These are phyloP conservation scores for Apiospora saccharicola DNA, from an alignment of 2,329 filamentous ascomycete species.

Conservation along the genomic window DNA sequence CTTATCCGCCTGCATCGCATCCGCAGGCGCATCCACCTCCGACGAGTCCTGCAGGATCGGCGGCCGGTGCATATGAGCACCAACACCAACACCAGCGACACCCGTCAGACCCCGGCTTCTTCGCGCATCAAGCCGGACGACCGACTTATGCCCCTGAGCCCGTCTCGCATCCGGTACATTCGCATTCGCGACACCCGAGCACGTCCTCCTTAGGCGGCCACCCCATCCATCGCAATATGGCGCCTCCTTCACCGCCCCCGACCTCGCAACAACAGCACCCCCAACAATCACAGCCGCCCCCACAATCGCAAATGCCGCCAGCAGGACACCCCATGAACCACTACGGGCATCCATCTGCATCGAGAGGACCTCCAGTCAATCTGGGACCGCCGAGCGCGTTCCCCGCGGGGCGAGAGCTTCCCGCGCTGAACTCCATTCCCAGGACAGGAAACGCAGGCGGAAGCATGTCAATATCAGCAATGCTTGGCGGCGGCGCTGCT, in stretches of 20 bases:
- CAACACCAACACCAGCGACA: conserved; percentile 42
- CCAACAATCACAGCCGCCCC: conserved; percentile 19
- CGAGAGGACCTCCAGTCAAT: conserved; percentile 40
- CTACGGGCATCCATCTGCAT: conserved; percentile 38
- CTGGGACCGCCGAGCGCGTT: conserved; percentile 41
- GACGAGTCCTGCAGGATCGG: conserved; percentile 36
- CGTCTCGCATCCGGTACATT: conserved; percentile 38
- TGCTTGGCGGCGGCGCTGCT: conserved; percentile 55
- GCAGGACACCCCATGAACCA: conserved; percentile 41
- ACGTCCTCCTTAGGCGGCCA: conserved; percentile 40
- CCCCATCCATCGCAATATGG: conserved; percentile 40
- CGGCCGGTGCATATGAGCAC: conserved; percentile 24
- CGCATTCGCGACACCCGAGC: conserved; percentile 43
- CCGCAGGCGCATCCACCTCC: conserved; percentile 39
- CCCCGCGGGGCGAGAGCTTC: conserved; percentile 41
- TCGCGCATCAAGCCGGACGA: conserved; percentile 38
- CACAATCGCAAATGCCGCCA: conserved; percentile 33
- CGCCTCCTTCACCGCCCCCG: conserved; percentile 39
- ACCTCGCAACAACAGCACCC: conserved; percentile 7
- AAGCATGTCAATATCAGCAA: conserved; percentile 69
- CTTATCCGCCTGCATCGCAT: conserved; percentile 32
- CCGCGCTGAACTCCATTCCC: conserved; percentile 47
- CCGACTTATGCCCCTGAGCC: conserved; percentile 39
- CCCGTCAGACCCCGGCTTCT: conserved; percentile 41
- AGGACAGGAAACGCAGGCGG: conserved; percentile 57